Conservation (phyloP, 179 eudicot species). For the Drosera spatulata region DNA sequence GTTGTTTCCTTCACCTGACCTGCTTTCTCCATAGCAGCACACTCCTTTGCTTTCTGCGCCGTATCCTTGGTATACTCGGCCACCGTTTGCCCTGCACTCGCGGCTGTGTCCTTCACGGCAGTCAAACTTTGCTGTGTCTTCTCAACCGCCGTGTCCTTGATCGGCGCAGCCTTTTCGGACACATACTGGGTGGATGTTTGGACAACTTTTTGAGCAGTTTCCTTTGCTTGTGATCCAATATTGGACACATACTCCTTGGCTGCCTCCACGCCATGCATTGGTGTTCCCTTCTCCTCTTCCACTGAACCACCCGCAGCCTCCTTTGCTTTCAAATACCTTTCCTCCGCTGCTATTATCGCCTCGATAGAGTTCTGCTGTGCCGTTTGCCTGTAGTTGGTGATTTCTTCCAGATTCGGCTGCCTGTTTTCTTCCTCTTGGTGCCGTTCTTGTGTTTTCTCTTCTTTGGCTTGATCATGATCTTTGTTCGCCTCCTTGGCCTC, state of each 20-base stretch:
- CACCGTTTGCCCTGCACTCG: constrained; percentile 11
- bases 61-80: constrained; percentile 10
- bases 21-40: constrained; percentile 3
- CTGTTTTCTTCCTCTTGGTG: neutral
- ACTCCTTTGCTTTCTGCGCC: neutral
- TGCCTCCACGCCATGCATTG: constrained; percentile 11
- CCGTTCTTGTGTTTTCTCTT: no score
- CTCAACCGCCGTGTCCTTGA: constrained; percentile 20
- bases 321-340: constrained; percentile 24
- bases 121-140: neutral
- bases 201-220: constrained; percentile 13
- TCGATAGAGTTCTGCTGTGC: constrained; percentile 82
- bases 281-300: constrained; percentile 23
- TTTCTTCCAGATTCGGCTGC: constrained; percentile 29
- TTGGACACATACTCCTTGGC: constrained; percentile 15
- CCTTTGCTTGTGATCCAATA: constrained; percentile 17
- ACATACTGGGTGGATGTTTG: constrained; percentile 19
- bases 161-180: constrained; percentile 18
- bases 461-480: no score
- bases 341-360: constrained; percentile 42
- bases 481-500: neutral
- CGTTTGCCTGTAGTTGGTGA: constrained; percentile 33
- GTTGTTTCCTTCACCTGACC: constrained; percentile 11
- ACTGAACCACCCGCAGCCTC: constrained; percentile 10
- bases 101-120: neutral